These are phyloP conservation scores for Thielaviopsis ethacetica DNA, from an alignment of 2,329 filamentous ascomycete genomes.

Conservation along the genomic window DNA sequence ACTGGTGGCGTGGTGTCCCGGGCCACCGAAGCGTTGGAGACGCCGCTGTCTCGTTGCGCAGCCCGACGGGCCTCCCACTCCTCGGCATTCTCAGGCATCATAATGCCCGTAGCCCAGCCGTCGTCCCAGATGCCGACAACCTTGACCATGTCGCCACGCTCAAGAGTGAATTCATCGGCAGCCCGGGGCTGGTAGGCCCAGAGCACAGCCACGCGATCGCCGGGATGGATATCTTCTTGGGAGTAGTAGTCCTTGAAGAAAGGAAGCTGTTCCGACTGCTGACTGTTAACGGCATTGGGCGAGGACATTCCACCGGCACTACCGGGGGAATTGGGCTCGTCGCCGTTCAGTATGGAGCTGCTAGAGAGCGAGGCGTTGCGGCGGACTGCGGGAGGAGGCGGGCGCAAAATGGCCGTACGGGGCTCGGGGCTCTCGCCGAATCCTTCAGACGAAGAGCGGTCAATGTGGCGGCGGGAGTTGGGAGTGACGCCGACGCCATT, in stretches of 20 bases:
- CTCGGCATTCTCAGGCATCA: conserved; percentile 68
- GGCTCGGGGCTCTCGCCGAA: conserved; percentile 59
- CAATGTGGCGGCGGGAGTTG: conserved; percentile 23
- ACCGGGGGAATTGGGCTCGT: conserved; percentile 57
- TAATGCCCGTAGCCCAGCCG: conserved; percentile 89
- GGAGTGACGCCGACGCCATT: conserved; percentile 8
- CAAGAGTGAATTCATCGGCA: conserved; percentile 79
- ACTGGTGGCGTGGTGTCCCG: conserved; percentile 45
- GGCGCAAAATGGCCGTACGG: conserved; percentile 37
- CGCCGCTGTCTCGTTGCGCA: conserved; percentile 78
- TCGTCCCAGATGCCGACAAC: conserved; percentile 98
- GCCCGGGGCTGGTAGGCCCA: conserved; percentile 97
- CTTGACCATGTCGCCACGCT: conserved; percentile 95
- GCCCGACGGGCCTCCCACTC: conserved; percentile 70
- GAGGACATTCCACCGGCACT: conserved; percentile 66
- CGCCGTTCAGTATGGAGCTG: conserved; percentile 54
- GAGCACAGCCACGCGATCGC: conserved; percentile 75
- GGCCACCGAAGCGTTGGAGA: conserved; percentile 59
- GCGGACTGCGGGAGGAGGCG: conserved; percentile 39
- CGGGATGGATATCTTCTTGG: conserved; percentile 83
- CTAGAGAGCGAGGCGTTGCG: conserved; percentile 83
- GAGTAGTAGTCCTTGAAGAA: conserved; percentile 99
- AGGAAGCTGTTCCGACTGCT: conserved; percentile 85
- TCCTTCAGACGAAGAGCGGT: conserved; percentile 55
- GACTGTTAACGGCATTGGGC: conserved; percentile 65